These are phyloP conservation scores for Metarhizium brunneum DNA, from an alignment of 2,329 filamentous ascomycete genomes.

Conservation along the genomic window DNA sequence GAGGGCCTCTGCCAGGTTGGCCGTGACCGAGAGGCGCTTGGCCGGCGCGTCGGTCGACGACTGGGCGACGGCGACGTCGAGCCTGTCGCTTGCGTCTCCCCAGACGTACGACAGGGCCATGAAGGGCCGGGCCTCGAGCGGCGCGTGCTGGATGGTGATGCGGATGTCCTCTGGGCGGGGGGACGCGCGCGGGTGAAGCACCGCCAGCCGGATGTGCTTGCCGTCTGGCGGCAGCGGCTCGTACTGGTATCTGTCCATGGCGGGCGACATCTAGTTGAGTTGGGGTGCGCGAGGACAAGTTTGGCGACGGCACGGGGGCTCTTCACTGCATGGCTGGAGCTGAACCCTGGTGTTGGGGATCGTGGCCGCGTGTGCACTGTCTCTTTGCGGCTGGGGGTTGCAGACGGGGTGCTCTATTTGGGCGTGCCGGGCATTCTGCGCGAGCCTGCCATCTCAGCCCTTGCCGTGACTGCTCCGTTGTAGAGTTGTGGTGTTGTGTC, in stretches of 20 bases:
- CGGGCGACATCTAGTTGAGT: too few species aligned
- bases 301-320: too few species aligned
- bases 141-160: background rate
- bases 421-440: too few species aligned
- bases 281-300: too few species aligned
- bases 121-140: background rate
- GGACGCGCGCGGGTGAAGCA: background rate
- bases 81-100: background rate
- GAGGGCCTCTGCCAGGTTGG: slow-evolving; percentile 3
- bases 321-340: too few species aligned
- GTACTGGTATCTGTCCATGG: background rate
- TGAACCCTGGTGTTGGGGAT: too few species aligned
- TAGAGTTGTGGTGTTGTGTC: too few species aligned
- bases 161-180: background rate
- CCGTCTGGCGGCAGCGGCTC: background rate
- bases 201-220: background rate
- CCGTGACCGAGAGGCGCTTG: background rate
- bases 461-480: too few species aligned
- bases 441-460: too few species aligned
- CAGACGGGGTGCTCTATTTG: too few species aligned
- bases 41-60: background rate
- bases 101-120: slow-evolving; percentile 5
- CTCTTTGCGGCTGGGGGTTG: too few species aligned
- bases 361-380: too few species aligned
- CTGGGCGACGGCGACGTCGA: background rate